Base-by-base conservation (phyloP, 148 eudicot species). In the Gaultheria prostrata region DNA sequence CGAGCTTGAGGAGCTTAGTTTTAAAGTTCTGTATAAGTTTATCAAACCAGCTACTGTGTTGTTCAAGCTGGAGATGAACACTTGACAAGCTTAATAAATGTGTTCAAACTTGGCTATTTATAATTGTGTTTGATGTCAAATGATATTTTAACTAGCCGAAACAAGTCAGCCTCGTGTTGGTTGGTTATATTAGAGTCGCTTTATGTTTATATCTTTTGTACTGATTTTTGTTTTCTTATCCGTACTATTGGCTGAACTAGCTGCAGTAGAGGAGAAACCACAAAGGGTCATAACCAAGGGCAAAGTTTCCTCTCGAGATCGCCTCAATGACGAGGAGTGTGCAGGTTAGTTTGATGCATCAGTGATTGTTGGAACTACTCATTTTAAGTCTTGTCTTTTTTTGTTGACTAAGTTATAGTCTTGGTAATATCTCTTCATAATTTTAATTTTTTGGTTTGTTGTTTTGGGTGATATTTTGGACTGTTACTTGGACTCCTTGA, bases 181-280 rank as follows among this genome's bases (percentile, higher is more conserved):
- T 61, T 61, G 69, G 3, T 26, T 11, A 10, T 10, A 2, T 20
- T 59, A 21, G 26, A 59, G 21, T 20, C 72, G 35, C 17, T 67
- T 0, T 32, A 15, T 6, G 8, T 57, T 6, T 48, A 1, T 69
- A 32, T 7, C 48, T 84, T n/a, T 53, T 30, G 24, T 54, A 12
- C 72, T 85, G 65, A 14, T 50, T 26, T 81, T 15, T 73, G 69
- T 17, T 39, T 50, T 79, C 57, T 32, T 67, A 33, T 28, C 26
- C 14, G 2, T 13, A 67, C 28, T 32, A 18, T 30, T 69, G 48
- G 46, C 35, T 80, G 79, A 49, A 73, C 18, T 81, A 24, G 65
- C 39, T 85, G 54, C 48, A 75, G 74, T 54, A 48, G 76, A 80
- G 76, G 80, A 84, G 45, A 75, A 80, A 39, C 53, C 50, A 67